phyloP scores from a whole-genome alignment of 345 rosid genomes.

The Euphorbia lathyris region DNA sequence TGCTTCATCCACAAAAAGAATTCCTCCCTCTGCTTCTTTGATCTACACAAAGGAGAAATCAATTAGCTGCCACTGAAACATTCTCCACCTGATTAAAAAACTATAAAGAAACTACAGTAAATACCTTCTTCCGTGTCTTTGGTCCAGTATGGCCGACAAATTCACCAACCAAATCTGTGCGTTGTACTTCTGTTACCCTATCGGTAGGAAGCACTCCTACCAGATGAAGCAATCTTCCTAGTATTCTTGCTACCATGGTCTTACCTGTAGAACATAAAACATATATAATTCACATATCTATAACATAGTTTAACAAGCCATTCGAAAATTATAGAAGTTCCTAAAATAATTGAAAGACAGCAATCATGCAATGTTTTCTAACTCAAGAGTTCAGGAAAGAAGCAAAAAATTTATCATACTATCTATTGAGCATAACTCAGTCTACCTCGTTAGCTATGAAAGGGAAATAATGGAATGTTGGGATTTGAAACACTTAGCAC shows the following conservation, averaged over 20 bases:
- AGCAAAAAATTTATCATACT: neutral
- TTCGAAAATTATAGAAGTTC: neutral
- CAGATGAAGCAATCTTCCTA: conserved; percentile 80
- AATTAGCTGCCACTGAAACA: conserved; percentile 4
- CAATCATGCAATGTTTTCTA: neutral
- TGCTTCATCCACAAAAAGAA: conserved; percentile 98
- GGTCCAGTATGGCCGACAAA: conserved; percentile 99
- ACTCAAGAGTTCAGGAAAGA: neutral
- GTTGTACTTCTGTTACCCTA: conserved; percentile 80
- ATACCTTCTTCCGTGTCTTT: conserved; percentile 89
- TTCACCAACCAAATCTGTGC: conserved; percentile 99
- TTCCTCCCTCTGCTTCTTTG: conserved; percentile 96
- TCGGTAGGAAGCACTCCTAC: conserved; percentile 94
- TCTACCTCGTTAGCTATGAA: no score
- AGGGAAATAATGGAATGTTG: neutral
- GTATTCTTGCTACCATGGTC: conserved; percentile 97
- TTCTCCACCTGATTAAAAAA: neutral
- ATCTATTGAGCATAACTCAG: no score
- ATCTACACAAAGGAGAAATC: conserved; percentile 44
- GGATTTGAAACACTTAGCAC: neutral
- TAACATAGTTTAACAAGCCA: conserved; percentile 5
- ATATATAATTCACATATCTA: conserved; percentile 10
- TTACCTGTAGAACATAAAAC: conserved; percentile 50
- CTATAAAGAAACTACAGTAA: neutral
- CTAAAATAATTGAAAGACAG: neutral